Conservation (phyloP, 495 filamentous ascomycete species). For the Annulohypoxylon bovei region DNA sequence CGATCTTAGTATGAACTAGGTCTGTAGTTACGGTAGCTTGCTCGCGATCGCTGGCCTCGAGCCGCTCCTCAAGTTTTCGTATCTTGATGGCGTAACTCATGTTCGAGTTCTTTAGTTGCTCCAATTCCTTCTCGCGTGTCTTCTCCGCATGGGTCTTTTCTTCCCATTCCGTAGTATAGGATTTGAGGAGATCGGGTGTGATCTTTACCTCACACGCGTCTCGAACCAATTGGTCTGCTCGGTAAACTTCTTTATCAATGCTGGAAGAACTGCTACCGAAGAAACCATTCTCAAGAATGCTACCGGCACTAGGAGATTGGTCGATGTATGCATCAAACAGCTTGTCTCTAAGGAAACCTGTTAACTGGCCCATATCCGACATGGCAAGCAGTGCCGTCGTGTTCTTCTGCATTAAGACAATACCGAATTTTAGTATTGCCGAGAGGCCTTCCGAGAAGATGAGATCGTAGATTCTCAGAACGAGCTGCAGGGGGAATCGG, state of each 20-base stretch:
- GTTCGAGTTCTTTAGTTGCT: slow-evolving; percentile 73
- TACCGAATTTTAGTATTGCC: slow-evolving; percentile 90
- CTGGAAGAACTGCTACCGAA: slow-evolving; percentile 87
- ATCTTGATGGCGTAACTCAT: slow-evolving; percentile 72
- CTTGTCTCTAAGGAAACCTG: slow-evolving; percentile 89
- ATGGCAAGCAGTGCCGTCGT: slow-evolving; percentile 78
- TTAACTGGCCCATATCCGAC: slow-evolving; percentile 89
- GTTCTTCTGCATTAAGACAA: slow-evolving; percentile 96
- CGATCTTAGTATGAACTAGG: slow-evolving; percentile 88
- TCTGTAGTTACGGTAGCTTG: slow-evolving; percentile 93
- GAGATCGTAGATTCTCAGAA: slow-evolving; percentile 95
- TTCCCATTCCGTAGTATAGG: slow-evolving; percentile 90
- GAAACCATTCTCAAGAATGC: slow-evolving; percentile 94
- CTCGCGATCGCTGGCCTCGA: slow-evolving; percentile 89
- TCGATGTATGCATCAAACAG: slow-evolving; percentile 98
- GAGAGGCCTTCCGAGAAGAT: slow-evolving; percentile 95
- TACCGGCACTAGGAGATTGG: slow-evolving; percentile 83
- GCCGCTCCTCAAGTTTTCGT: slow-evolving; percentile 83
- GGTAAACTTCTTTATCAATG: slow-evolving; percentile 93
- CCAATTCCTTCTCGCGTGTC: slow-evolving; percentile 85
- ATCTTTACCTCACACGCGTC: slow-evolving; percentile 94
- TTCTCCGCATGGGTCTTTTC: slow-evolving; percentile 81
- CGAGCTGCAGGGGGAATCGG: slow-evolving; percentile 94
- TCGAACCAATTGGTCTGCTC: slow-evolving; percentile 90
- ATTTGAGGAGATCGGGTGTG: slow-evolving; percentile 77